These are phyloP conservation scores for Tolypocladium ophioglossoides DNA, from an alignment of 2,329 filamentous ascomycete species.

Conservation along the genomic window DNA sequence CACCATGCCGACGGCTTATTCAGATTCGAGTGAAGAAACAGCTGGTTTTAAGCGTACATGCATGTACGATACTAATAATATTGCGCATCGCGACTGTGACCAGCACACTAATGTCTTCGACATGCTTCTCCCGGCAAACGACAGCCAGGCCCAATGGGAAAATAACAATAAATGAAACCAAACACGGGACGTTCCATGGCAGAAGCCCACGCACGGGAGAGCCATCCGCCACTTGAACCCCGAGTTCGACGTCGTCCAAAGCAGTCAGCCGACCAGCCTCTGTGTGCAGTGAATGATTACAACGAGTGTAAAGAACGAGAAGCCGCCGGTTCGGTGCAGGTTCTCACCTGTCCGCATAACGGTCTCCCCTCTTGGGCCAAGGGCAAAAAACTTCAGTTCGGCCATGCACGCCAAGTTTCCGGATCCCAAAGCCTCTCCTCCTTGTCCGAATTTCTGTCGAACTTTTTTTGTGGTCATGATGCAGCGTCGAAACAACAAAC, in stretches of 20 bases:
- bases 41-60: not conserved
- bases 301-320: slow-evolving; percentile 39
- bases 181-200: not conserved
- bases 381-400: slow-evolving; percentile 6
- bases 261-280: slow-evolving; percentile 25
- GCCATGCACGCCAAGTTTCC: slow-evolving; percentile 15
- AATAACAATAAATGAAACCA: not conserved
- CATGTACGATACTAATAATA: slow-evolving; percentile 6
- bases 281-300: slow-evolving; percentile 31
- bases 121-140: slow-evolving; percentile 17
- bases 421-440: slow-evolving; percentile 4
- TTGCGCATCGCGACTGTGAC: slow-evolving; percentile 17
- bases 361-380: not conserved
- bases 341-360: not conserved
- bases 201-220: not conserved
- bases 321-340: not conserved
- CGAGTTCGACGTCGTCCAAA: slow-evolving; percentile 8
- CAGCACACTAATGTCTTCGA: slow-evolving; percentile 19
- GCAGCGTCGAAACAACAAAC: slow-evolving; percentile 8
- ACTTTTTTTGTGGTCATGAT: slow-evolving; percentile 20
- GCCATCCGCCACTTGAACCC: not conserved
- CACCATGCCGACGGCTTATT: no score
- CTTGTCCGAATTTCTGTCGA: slow-evolving; percentile 6
- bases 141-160: slow-evolving; percentile 3
- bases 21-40: not conserved